Percentiles rank a stretch among this genome's conserved stretches.
These are phyloP conservation scores for Talaromyces sp. DNA, from an alignment of 2,329 filamentous ascomycete genomes.

Conservation along the genomic window DNA sequence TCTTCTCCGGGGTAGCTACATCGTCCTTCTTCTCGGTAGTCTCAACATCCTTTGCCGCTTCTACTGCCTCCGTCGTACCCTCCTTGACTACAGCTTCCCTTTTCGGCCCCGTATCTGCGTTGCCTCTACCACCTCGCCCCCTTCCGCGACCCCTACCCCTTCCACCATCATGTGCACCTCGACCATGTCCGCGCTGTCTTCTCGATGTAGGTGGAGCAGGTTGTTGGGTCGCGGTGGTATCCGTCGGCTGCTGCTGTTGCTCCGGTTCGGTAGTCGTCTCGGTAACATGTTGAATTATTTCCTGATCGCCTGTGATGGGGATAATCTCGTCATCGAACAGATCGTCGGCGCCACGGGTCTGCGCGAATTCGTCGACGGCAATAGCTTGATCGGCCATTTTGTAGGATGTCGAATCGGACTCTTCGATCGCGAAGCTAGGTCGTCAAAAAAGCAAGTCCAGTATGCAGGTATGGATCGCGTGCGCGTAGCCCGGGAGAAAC, in stretches of 20 bases:
- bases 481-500: not conserved
- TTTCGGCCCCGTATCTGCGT: conserved; percentile 7
- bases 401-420: not conserved
- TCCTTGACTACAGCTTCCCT: conserved; percentile 18
- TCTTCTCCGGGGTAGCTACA: conserved; percentile 21
- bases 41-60: conserved; percentile 28
- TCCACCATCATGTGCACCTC: conserved; percentile 14
- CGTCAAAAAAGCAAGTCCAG: not conserved
- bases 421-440: not conserved
- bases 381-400: conserved; percentile 19
- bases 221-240: conserved; percentile 22
- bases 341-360: conserved; percentile 51
- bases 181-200: conserved; percentile 18
- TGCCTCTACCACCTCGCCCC: not conserved
- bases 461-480: not conserved
- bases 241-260: conserved; percentile 20
- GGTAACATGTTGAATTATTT: conserved; percentile 24
- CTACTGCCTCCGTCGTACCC: conserved; percentile 30
- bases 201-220: conserved; percentile 27
- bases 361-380: conserved; percentile 49
- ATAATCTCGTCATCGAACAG: conserved; percentile 53
- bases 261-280: conserved; percentile 21
- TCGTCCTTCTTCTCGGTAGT: conserved; percentile 22
- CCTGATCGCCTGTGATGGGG: conserved; percentile 40
- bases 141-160: conserved; percentile 13